Evolutionary conservation across 805 yeast genomes (phyloP).

Genomic region (Teunomyces cretensis): DNA sequence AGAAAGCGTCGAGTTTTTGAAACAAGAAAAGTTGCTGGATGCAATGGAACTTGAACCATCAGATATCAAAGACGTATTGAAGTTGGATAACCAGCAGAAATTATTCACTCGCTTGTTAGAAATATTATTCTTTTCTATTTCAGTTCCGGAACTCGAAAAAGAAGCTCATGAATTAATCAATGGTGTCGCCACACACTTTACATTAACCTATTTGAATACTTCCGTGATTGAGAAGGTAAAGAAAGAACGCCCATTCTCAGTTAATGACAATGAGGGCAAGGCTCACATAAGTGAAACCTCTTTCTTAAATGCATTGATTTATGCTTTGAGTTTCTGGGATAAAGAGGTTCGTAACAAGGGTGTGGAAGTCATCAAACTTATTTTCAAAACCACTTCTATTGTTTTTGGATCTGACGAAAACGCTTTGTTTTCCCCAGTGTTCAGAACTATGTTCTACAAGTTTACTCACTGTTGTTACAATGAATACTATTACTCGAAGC

Average conservation of each 20-base stretch:
- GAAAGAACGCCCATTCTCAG: conserved; percentile 67
- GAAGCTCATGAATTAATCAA: conserved; percentile 64
- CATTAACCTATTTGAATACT: conserved; percentile 73
- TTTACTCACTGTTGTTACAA: conserved; percentile 91
- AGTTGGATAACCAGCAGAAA: conserved; percentile 61
- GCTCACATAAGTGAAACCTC: conserved; percentile 67
- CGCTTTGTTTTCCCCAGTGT: conserved; percentile 69
- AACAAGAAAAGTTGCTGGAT: conserved; percentile 37
- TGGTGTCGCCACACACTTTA: conserved; percentile 74
- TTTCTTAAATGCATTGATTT: conserved; percentile 70
- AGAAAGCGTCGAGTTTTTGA: conserved; percentile 48
- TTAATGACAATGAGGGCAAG: conserved; percentile 77
- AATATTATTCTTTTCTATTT: conserved; percentile 71
- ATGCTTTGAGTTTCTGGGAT: conserved; percentile 77
- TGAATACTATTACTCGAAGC: conserved; percentile 78
- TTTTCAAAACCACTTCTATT: conserved; percentile 59
- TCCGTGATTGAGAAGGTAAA: conserved; percentile 68
- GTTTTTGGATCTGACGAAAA: conserved; percentile 68
- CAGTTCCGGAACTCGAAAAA: conserved; percentile 67
- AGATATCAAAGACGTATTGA: conserved; percentile 46
- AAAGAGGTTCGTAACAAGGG: conserved; percentile 72
- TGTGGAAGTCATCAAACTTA: conserved; percentile 57
- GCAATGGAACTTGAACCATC: conserved; percentile 37
- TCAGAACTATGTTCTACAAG: conserved; percentile 72
- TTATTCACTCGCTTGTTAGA: conserved; percentile 64